Evolutionary conservation across 208 protist genomes (phyloP).

Genomic region (Trypanosoma theileri): DNA sequence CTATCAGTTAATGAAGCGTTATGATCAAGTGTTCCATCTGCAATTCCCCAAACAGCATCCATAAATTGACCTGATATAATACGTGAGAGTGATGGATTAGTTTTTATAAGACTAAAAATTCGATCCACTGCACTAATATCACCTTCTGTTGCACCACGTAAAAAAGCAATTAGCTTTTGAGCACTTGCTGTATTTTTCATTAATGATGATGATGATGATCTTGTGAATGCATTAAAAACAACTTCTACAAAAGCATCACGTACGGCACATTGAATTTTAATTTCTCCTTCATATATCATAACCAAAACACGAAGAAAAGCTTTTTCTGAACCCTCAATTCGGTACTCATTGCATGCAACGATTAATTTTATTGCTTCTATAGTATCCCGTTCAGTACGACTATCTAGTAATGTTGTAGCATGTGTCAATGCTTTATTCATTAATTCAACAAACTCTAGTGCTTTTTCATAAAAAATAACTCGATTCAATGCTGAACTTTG

Average conservation of each 20-base stretch:
- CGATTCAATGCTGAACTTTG: slow-evolving; percentile 59
- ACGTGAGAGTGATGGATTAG: slow-evolving; percentile 56
- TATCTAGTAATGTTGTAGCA: slow-evolving; percentile 72
- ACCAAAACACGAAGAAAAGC: slow-evolving; percentile 81
- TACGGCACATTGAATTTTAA: slow-evolving; percentile 88
- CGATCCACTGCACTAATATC: slow-evolving; percentile 86
- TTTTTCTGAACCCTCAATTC: slow-evolving; percentile 58
- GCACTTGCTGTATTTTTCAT: slow-evolving; percentile 67
- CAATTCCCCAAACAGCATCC: slow-evolving; percentile 84
- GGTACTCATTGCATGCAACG: slow-evolving; percentile 78
- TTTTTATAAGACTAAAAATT: slow-evolving; percentile 73
- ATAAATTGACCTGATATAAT: slow-evolving; percentile 73
- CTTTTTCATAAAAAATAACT: slow-evolving; percentile 79
- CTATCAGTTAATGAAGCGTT: slow-evolving; percentile 55
- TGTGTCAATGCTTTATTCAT: slow-evolving; percentile 65
- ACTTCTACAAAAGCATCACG: slow-evolving; percentile 88
- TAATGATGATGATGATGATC: slow-evolving; percentile 48
- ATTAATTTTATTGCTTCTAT: slow-evolving; percentile 87
- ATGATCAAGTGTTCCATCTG: slow-evolving; percentile 68
- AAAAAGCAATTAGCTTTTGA: slow-evolving; percentile 74
- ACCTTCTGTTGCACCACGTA: slow-evolving; percentile 71
- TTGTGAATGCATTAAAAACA: slow-evolving; percentile 72
- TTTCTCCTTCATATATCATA: slow-evolving; percentile 86
- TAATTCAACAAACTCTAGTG: slow-evolving; percentile 67
- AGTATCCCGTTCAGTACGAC: slow-evolving; percentile 83